Evolutionary conservation across 2,329 filamentous ascomycete species (phyloP).

Genomic region (Cytospora chrysosperma): DNA sequence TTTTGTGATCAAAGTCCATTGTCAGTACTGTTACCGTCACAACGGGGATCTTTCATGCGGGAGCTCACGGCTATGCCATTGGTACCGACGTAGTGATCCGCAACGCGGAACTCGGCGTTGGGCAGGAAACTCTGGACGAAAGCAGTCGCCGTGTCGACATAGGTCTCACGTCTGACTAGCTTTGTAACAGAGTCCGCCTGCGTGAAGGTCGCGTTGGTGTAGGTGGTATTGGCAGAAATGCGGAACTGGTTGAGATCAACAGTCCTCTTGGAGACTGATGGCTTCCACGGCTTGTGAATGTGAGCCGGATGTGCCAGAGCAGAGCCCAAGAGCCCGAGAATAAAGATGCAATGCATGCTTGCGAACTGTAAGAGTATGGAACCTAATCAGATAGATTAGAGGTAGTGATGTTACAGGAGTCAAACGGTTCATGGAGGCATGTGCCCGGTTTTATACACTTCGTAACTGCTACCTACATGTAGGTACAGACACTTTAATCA

Average conservation of each 20-base stretch:
- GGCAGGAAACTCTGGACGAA: constrained; percentile 41
- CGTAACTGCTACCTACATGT: too few relatives aligned
- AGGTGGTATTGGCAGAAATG: constrained; percentile 32
- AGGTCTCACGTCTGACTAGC: constrained; percentile 35
- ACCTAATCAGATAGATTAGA: not conserved
- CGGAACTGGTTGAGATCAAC: constrained; percentile 37
- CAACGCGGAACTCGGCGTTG: constrained; percentile 46
- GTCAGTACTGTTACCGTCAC: not conserved
- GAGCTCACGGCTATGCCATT: constrained; percentile 47
- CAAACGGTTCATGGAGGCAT: not conserved
- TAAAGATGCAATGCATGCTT: constrained; percentile 13
- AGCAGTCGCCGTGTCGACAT: constrained; percentile 45
- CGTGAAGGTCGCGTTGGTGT: constrained; percentile 32
- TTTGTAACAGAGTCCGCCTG: constrained; percentile 28
- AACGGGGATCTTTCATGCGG: not conserved
- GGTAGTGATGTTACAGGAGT: not conserved
- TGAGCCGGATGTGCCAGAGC: constrained; percentile 14
- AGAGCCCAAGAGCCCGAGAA: constrained; percentile 17
- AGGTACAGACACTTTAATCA: too few relatives aligned
- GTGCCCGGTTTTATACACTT: too few relatives aligned
- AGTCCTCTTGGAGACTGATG: constrained; percentile 25
- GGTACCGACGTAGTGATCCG: constrained; percentile 53
- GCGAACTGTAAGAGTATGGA: not conserved
- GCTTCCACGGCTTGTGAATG: constrained; percentile 12
- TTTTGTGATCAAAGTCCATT: not conserved